Evolutionary conservation across 768 basidiomycete species (phyloP).

Genomic region (Lactifluus hygrophoroides): DNA sequence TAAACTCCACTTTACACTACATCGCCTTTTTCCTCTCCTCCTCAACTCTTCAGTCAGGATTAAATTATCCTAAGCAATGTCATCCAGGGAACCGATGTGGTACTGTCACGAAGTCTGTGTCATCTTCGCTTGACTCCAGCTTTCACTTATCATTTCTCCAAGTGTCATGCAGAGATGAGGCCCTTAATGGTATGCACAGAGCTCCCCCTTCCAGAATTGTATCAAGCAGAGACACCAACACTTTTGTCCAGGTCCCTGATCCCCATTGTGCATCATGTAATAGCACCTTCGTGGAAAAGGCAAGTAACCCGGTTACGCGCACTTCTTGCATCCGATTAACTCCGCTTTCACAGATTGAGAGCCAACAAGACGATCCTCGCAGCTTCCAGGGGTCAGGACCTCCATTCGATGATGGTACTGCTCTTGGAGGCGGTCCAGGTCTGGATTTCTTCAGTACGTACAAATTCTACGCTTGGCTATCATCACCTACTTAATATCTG

Average conservation of each 20-base stretch:
- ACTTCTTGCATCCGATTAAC: background rate
- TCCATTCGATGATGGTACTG: slow-evolving; percentile 24
- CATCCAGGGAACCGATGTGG: slow-evolving; percentile 67
- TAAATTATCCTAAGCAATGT: slow-evolving; percentile 36
- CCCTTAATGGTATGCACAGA: slow-evolving; percentile 65
- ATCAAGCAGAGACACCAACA: background rate
- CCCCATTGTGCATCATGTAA: slow-evolving; percentile 78
- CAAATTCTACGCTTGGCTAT: background rate
- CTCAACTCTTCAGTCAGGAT: slow-evolving; percentile 13
- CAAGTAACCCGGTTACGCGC: slow-evolving; percentile 22
- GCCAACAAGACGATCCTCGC: slow-evolving; percentile 68
- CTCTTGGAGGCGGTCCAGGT: slow-evolving; percentile 23
- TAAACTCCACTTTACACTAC: background rate
- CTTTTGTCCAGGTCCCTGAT: slow-evolving; percentile 52
- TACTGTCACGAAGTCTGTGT: slow-evolving; percentile 60
- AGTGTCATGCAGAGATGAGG: slow-evolving; percentile 87
- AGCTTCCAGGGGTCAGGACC: slow-evolving; percentile 39
- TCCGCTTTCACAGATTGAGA: slow-evolving; percentile 50
- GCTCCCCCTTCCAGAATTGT: slow-evolving; percentile 7
- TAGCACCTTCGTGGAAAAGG: slow-evolving; percentile 79
- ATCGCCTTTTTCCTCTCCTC: slow-evolving; percentile 17
- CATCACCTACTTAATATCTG: background rate
- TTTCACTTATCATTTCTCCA: slow-evolving; percentile 8
- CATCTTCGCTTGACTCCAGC: background rate
- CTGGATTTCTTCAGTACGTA: slow-evolving; percentile 44